phyloP scores from a whole-genome alignment of 2,329 filamentous ascomycete species.

The Botrytis byssoidea region DNA sequence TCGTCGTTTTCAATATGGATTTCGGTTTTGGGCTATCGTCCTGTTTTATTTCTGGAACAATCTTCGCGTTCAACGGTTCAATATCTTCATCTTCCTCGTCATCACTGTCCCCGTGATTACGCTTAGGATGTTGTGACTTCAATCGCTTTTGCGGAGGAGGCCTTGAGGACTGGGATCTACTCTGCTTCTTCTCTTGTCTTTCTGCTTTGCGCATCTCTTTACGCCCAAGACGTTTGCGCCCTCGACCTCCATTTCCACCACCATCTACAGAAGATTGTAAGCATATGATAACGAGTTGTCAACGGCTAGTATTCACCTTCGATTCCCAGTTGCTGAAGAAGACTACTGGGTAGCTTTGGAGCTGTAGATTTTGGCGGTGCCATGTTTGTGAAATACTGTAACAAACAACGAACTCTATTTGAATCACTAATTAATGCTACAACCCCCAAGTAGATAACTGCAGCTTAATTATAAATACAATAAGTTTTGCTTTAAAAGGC shows the following conservation, averaged over 20 bases:
- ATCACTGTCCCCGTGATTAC: conserved; percentile 7
- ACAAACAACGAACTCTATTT: background rate
- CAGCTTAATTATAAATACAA: background rate
- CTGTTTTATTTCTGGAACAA: conserved; percentile 12
- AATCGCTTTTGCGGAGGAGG: conserved; percentile 33
- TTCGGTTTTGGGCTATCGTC: conserved; percentile 29
- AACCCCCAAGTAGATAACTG: background rate
- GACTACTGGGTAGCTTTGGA: conserved; percentile 45
- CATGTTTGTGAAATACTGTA: conserved; percentile 24
- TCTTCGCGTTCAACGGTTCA: background rate
- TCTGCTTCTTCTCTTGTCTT: conserved; percentile 35
- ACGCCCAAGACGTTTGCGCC: conserved; percentile 30
- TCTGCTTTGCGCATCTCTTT: conserved; percentile 39
- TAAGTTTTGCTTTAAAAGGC: background rate
- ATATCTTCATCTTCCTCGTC: conserved; percentile 15
- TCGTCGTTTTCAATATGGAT: conserved; percentile 35
- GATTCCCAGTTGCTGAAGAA: conserved; percentile 47
- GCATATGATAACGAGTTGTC: background rate
- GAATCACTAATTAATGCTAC: background rate
- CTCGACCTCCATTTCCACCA: conserved; percentile 26
- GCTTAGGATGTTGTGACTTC: conserved; percentile 28
- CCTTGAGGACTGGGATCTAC: conserved; percentile 27
- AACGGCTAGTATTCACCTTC: conserved; percentile 32
- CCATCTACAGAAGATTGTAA: conserved; percentile 14
- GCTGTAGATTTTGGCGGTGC: conserved; percentile 39